A percentile compares a stretch with the other conserved stretches of the same genome.
Conservation (phyloP, 2,329 filamentous ascomycete species). For the Ceratocystis variospora region DNA sequence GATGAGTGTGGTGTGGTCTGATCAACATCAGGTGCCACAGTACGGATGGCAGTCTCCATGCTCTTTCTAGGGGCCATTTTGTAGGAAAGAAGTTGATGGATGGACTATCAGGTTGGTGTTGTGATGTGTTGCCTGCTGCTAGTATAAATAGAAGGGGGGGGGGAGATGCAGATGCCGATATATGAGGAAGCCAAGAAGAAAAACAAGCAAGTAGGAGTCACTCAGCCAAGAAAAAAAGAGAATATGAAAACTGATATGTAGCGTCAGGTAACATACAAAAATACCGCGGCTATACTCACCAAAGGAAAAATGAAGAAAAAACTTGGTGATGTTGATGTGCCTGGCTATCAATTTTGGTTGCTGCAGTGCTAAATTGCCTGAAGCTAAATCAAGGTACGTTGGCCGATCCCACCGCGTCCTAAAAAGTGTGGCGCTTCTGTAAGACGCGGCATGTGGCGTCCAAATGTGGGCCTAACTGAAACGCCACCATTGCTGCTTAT, state of each 20-base stretch:
- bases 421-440: slow-evolving; percentile 6
- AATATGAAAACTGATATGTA: neutral
- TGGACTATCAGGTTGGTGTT: neutral
- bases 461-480: neutral
- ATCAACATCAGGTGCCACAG: slow-evolving; percentile 18
- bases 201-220: neutral
- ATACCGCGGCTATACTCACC: neutral
- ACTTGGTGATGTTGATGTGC: neutral
- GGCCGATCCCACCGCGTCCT: slow-evolving; percentile 3
- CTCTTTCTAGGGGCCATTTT: slow-evolving; percentile 15
- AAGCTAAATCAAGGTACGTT: neutral
- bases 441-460: slow-evolving; percentile 1
- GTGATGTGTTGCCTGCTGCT: neutral
- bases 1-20: slow-evolving; percentile 21
- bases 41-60: slow-evolving; percentile 19
- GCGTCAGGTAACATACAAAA: neutral
- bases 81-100: neutral
- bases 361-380: neutral
- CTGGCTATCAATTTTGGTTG: neutral
- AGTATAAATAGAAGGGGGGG: neutral
- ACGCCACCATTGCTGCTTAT: neutral
- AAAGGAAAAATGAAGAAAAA: neutral
- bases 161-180: neutral
- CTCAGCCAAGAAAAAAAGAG: neutral
- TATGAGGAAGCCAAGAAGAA: neutral